These are phyloP conservation scores for Fistulinella prunicolor DNA, from an alignment of 768 basidiomycete species.

Conservation along the genomic window DNA sequence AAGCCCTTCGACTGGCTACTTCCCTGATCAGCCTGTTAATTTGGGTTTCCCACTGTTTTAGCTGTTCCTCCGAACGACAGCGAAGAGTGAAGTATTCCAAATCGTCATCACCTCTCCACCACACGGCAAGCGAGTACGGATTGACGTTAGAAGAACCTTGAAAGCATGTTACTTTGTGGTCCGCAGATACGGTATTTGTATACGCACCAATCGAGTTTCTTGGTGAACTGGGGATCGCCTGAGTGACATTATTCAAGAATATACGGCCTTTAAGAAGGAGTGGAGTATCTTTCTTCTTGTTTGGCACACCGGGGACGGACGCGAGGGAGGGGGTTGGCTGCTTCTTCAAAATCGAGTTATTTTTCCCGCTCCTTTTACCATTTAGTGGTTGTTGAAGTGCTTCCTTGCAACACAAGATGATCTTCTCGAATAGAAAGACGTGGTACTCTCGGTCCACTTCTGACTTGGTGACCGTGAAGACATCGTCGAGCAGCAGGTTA, in stretches of 20 bases:
- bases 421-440: slow-evolving; percentile 98
- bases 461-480: slow-evolving; percentile 93
- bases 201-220: slow-evolving; percentile 59
- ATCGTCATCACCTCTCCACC: slow-evolving; percentile 93
- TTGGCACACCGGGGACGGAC: slow-evolving; percentile 50
- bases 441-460: slow-evolving; percentile 97
- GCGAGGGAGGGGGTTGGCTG: slow-evolving; percentile 49
- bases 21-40: slow-evolving; percentile 86
- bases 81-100: slow-evolving; percentile 93
- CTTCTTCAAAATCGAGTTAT: slow-evolving; percentile 87
- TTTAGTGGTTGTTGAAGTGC: slow-evolving; percentile 56
- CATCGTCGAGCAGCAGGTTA: slow-evolving; percentile 88
- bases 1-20: slow-evolving; percentile 64
- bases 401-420: slow-evolving; percentile 98
- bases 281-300: slow-evolving; percentile 73
- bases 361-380: slow-evolving; percentile 74
- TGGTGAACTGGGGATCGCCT: slow-evolving; percentile 62
- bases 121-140: slow-evolving; percentile 80
- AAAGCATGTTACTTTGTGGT: slow-evolving; percentile 1
- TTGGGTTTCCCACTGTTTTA: slow-evolving; percentile 87
- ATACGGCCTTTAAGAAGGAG: slow-evolving; percentile 94
- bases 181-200: slow-evolving; percentile 3
- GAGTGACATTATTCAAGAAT: slow-evolving; percentile 93
- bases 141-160: slow-evolving; percentile 50
- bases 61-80: slow-evolving; percentile 88